Evolutionary conservation across 148 eudicot species (phyloP).

Genomic region (Camellia japonica): DNA sequence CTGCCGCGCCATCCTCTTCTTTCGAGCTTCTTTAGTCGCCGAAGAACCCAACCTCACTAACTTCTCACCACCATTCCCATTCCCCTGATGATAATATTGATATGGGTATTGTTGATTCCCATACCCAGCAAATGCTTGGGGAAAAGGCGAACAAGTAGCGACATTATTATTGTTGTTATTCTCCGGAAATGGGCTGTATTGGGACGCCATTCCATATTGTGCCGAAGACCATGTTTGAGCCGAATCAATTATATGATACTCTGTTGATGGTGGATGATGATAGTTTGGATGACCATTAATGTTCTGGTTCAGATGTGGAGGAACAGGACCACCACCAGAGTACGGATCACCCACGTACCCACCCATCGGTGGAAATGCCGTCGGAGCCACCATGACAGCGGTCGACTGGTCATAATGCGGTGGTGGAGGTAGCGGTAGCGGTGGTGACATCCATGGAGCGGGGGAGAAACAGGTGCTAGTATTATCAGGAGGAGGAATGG

Average conservation of each 20-base stretch:
- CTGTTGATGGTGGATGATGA: slow-evolving; percentile 12
- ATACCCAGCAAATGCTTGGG: slow-evolving; percentile 28
- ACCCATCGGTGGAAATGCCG: slow-evolving; percentile 11
- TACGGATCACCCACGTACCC: slow-evolving; percentile 35
- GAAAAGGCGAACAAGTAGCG: slow-evolving; percentile 6
- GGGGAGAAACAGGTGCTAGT: slow-evolving; percentile 20
- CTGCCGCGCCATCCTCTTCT: slow-evolving; percentile 44
- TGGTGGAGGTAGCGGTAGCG: slow-evolving; percentile 12
- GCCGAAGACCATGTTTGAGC: slow-evolving; percentile 25
- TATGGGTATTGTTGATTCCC: slow-evolving; percentile 33
- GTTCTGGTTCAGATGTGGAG: slow-evolving; percentile 4
- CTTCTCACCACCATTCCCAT: slow-evolving; percentile 36
- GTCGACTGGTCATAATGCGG: too few relatives aligned
- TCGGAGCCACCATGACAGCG: slow-evolving; percentile 17
- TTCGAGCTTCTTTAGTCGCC: slow-evolving; percentile 28
- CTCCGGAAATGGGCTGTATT: slow-evolving; percentile 28
- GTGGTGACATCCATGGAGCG: slow-evolving; percentile 32
- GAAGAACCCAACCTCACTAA: slow-evolving; percentile 53
- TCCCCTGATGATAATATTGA: slow-evolving; percentile 17
- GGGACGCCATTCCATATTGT: slow-evolving; percentile 21
- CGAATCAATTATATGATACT: slow-evolving; percentile 25
- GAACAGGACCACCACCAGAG: slow-evolving; percentile 10
- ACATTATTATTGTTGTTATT: slow-evolving; percentile 14
- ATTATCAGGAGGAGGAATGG: slow-evolving; percentile 12
- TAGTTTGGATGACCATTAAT: slow-evolving; percentile 11